phyloP scores from a whole-genome alignment of 768 basidiomycete genomes.

The Lactarius hengduanensis region DNA sequence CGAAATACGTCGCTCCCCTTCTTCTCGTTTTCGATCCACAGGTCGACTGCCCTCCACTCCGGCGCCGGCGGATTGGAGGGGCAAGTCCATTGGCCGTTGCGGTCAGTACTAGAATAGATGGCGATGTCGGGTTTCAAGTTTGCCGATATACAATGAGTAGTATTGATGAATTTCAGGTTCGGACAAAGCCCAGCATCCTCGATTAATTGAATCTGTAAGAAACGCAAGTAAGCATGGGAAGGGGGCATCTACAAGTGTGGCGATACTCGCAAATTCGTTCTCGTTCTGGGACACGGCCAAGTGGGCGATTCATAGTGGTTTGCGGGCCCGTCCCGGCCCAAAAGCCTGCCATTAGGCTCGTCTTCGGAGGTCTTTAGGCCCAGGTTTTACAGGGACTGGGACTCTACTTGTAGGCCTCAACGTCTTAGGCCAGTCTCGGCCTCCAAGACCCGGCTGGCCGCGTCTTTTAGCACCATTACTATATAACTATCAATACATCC shows the following conservation, averaged over 20 bases:
- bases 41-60: background rate
- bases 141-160: background rate
- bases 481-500: too few species aligned
- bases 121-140: conserved; percentile 7
- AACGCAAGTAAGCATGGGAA: background rate
- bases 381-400: too few species aligned
- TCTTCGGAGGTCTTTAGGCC: too few species aligned
- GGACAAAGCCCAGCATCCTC: background rate
- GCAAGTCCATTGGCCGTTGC: background rate
- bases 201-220: background rate
- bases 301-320: too few species aligned
- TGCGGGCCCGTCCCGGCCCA: too few species aligned
- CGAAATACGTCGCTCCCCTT: background rate
- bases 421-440: too few species aligned
- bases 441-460: too few species aligned
- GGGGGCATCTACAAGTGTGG: background rate
- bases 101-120: conserved; percentile 2
- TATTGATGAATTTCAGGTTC: background rate
- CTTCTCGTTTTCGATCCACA: conserved; percentile 8
- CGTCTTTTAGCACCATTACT: too few species aligned
- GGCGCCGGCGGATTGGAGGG: background rate
- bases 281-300: background rate
- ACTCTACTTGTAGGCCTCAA: too few species aligned
- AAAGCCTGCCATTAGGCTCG: too few species aligned
- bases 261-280: background rate